Evolutionary conservation across 2,329 filamentous ascomycete species (phyloP), one percentile per base, ranked within the genome.

Genomic region (Dothideomycetes sp.): DNA sequence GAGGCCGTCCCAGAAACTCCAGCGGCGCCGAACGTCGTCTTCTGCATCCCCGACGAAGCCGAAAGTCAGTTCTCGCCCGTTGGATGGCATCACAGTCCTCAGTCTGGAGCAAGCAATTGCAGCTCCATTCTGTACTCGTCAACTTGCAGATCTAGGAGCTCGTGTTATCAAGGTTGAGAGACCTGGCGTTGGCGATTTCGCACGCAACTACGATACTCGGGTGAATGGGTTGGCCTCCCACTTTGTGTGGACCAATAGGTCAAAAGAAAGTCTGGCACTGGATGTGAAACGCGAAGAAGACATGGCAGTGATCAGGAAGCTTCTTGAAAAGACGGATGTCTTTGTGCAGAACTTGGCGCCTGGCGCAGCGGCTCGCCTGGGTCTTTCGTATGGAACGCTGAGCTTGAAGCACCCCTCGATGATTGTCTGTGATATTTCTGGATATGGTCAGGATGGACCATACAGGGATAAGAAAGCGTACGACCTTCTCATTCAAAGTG

Each of bases 401-500:
- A 59, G 62, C 38, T 49, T 53, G 1, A 51, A 61, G 7, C 59
- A 72, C 29, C 63, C 67, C 0, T 48, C 55, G 2, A 49, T 74
- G 7, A 69, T 74, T n/a, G 66, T 73, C 1, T 73, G 69, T 40
- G 66, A 72, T 36, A 72, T 74, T 33, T 72, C 68, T 0, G 70
- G 71, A 0, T 73, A 73, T 41, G 70, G 71, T 0, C 57, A 62
- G 7, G 59, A 66, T 16, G 70, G 70, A 0, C 70, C 70, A 0
- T 73, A 72, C 42, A 58, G 64, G 4, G 59, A 70, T 33, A 73
- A 72, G 55, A 74, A 74, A 46, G 70, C 70, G 0, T 74, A 74
- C 35, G 70, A 73, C 45, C 55, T 74, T 29, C 62, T 75, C 0
- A 66, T 74, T 3, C 71, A 73, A 47, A 71, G 68, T 34, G 71